Percentiles rank a stretch among this genome's conserved stretches.
These are phyloP conservation scores for Alternaria infectoria DNA, from an alignment of 2,329 filamentous ascomycete genomes.

Conservation along the genomic window DNA sequence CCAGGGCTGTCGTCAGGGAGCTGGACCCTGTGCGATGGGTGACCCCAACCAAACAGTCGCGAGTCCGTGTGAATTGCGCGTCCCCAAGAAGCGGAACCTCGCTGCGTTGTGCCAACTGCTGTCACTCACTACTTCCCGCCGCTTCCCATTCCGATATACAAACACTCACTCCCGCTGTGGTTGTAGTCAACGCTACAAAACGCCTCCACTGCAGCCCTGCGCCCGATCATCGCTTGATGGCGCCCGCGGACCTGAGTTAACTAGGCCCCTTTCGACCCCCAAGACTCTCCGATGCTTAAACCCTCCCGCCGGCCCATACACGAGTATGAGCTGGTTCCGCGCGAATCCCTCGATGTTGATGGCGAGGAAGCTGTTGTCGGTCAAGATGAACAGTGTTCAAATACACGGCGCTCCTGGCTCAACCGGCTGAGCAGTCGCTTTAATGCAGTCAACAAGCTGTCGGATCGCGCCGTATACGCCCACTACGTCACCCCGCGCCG, in stretches of 20 bases:
- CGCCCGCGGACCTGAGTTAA: conserved; percentile 1
- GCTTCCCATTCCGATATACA: neutral
- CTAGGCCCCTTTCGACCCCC: conserved; percentile 12
- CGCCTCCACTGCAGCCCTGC: neutral
- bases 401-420: conserved; percentile 34
- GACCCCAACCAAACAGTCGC: neutral
- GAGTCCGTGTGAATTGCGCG: neutral
- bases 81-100: neutral
- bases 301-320: conserved; percentile 26
- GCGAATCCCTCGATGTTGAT: conserved; percentile 35
- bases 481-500: conserved; percentile 44
- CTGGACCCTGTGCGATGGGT: neutral
- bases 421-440: conserved; percentile 23
- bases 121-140: neutral
- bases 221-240: conserved; percentile 9
- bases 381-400: conserved; percentile 16
- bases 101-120: neutral
- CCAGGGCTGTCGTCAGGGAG: neutral
- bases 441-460: conserved; percentile 34
- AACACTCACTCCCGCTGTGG: neutral
- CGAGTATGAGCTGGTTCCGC: conserved; percentile 44
- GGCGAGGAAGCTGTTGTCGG: conserved; percentile 18
- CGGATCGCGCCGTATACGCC: conserved; percentile 37
- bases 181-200: neutral
- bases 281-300: conserved; percentile 22